Evolutionary conservation across 2,329 filamentous ascomycete species (phyloP), one percentile per base, ranked within the genome.

Genomic region (Penicillium griseofulvum): DNA sequence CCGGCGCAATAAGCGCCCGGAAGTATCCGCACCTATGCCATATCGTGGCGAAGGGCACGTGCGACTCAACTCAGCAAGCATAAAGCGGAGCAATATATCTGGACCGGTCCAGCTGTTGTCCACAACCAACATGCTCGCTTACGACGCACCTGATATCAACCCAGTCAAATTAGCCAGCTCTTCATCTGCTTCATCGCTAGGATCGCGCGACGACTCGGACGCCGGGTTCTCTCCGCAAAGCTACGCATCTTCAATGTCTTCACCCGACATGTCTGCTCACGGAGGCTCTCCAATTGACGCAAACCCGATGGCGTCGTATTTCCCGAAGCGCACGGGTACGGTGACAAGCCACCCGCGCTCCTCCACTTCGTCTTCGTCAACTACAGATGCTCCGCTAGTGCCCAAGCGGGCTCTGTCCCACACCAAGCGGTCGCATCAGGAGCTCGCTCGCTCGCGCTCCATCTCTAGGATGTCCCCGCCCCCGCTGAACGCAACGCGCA

Each of bases 101-200:
- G 85, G 82, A 3, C 94, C 94, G 0, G 82, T 96, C 50, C 87
- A 91, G 74, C 82, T 99, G 60, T 80, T 97, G 46, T 95, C 94
- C 56, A 96, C 93, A 5, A 97, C 94, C 65, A 99, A 97, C 75
- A 91, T 95, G 83, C 87, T 97, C 52, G 91, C 91, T 8, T 96
- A 96, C 81, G 93, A 93, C 70, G 92, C 94, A 10, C 93, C 93
- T 48, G 89, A 97, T 70, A 86, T 97, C 59, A 78, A 79, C 42
- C 5, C 29, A 12, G 22, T 68, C 73, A 8, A 12, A 33, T 68
- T 72, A 9, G 63, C 71, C 6, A 71, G 74, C 28, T 68, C 67
- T 22, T 77, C 81, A 28, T 79, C 82, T 3, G 76, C 80, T n/a
- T 83, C 82, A 7, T 80, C 76, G 7, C 68, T 79, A 19, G 36